Percentiles rank a stretch among this genome's conserved stretches.
Evolutionary conservation across 1,284 basidiomycete genomes (phyloP).

Genomic region (Papiliotrema nemorosa): DNA sequence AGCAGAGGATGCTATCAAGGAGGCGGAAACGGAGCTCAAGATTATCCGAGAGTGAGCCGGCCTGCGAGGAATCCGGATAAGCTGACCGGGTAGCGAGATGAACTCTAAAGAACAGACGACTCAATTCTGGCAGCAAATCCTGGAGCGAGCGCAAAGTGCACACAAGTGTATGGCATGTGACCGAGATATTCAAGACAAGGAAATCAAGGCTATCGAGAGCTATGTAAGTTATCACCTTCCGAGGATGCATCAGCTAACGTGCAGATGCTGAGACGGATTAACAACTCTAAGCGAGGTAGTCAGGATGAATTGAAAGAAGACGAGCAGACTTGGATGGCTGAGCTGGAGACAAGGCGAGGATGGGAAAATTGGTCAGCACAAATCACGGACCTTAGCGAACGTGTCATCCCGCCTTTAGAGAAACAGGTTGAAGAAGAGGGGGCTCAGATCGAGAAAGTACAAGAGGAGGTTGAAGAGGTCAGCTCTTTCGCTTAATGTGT

Average conservation of each 20-base stretch:
- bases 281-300: constrained; percentile 23
- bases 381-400: constrained; percentile 54
- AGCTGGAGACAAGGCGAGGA: constrained; percentile 59
- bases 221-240: constrained; percentile 53
- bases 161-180: constrained; percentile 73
- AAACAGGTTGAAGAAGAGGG: constrained; percentile 61
- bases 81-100: constrained; percentile 22
- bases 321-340: constrained; percentile 60
- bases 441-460: constrained; percentile 55
- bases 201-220: constrained; percentile 63
- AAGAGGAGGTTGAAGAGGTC: constrained; percentile 57
- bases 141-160: constrained; percentile 60
- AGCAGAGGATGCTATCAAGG: constrained; percentile 60
- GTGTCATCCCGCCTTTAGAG: constrained; percentile 66
- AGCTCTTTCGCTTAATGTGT: constrained; percentile 1
- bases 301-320: constrained; percentile 53
- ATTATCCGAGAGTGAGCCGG: constrained; percentile 57
- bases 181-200: constrained; percentile 62
- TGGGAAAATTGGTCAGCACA: constrained; percentile 54
- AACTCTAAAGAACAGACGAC: constrained; percentile 7
- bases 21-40: constrained; percentile 57
- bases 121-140: constrained; percentile 48
- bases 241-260: constrained; percentile 50
- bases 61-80: background rate
- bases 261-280: constrained; percentile 39